Base-by-base conservation (phyloP, 495 filamentous ascomycete species). In the Terfezia claveryi region DNA sequence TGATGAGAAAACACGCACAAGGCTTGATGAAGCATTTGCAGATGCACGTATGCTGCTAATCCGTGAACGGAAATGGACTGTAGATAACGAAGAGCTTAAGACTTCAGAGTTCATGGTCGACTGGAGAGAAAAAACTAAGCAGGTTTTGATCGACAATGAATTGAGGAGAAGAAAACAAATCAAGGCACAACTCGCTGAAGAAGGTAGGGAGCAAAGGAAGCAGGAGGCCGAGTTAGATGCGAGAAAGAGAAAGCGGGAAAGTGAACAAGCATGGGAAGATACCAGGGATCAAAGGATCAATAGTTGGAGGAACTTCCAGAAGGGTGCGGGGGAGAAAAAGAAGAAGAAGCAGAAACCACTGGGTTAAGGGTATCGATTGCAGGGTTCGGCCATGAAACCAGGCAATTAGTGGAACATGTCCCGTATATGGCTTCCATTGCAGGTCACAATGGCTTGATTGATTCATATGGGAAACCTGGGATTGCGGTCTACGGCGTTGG, bases 161-260 rank as follows among this genome's bases (percentile, higher is more conserved):
- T 73, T 85, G 63, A 75, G 87, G 36, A 72, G 85, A 50, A 75
- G 85, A 56, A 80, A 85, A 62, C 87, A 94, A 75, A 56, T 85
- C 64, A 92, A 94, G 73, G 92, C 84, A 57, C 83, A 87, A 71
- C 78, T 96, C 81, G 85, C 91, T 66, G 91, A 99, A 71, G 91
- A 99, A 67, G 91, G 91, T 38, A 74, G 92, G 54, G 82, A 92
- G 74, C 79, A 92, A 74, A 77, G 80, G 64, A 83, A 82, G 66
- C 79, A 76, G 62, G 91, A 96, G 11, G 85, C 89, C 68, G 92
- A 96, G 70, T 51, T 83, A 14, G 85, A 87, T 64, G 78, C 74
- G 63, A 76, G 91, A 60, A 95, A 95, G 73, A 73, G 87, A 57
- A 95, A 94, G 76, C 74, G 92, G 53, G 87, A 96, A 65, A 80